Percentiles rank a stretch among this genome's conserved stretches.
Evolutionary conservation across 75 land plant species (phyloP).

Genomic region (Sequoia sempervirens): DNA sequence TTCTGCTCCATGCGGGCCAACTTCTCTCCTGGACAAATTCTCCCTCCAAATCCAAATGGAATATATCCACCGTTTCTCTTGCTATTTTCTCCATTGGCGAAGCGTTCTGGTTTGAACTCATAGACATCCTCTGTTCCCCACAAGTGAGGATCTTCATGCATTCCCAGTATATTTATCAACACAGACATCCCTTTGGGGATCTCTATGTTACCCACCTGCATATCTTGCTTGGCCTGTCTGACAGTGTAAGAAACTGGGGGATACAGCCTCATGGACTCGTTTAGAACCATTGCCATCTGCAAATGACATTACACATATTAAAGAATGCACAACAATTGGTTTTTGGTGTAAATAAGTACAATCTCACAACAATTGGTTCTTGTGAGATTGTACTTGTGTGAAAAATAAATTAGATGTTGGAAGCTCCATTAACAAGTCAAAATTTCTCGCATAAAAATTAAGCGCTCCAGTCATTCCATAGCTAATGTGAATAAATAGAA

Average conservation of each 20-base stretch:
- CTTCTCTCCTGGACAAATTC: conserved; percentile 49
- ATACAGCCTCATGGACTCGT: conserved; percentile 55
- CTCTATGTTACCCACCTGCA: conserved; percentile 22
- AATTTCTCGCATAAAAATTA: no score
- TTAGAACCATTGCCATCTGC: conserved; percentile 61
- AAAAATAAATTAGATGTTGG: no score
- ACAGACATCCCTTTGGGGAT: conserved; percentile 49
- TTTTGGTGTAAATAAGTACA: not conserved
- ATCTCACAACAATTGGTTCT: no score
- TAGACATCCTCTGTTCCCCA: conserved; percentile 57
- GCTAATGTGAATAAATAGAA: no score
- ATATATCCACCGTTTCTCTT: conserved; percentile 37
- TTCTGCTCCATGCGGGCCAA: conserved; percentile 54
- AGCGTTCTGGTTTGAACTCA: conserved; percentile 64
- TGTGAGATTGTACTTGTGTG: no score
- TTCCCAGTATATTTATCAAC: conserved; percentile 31
- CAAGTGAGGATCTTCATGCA: conserved; percentile 44
- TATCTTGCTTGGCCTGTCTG: conserved; percentile 36
- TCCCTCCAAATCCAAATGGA: conserved; percentile 59
- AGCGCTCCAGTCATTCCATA: no score
- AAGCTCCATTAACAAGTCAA: no score
- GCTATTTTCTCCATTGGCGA: conserved; percentile 27
- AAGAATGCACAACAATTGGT: not conserved
- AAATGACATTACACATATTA: not conserved
- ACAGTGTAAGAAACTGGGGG: conserved; percentile 35